Evolutionary conservation across 495 filamentous ascomycete species (phyloP).

Genomic region (Aspergillus ostianus): DNA sequence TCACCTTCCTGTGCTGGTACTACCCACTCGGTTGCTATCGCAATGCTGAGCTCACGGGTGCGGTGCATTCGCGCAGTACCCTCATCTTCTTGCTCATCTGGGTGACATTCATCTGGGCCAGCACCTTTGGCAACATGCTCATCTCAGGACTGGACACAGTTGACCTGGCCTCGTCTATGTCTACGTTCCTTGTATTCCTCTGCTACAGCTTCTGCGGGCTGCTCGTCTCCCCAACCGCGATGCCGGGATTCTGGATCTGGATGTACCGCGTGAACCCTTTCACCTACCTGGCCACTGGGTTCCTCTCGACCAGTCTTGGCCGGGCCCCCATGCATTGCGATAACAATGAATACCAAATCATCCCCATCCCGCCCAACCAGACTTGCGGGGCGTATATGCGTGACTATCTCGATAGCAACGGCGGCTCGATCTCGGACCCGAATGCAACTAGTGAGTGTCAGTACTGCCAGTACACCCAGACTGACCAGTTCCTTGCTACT

Average conservation of each 20-base stretch:
- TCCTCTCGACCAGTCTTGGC: slow-evolving; percentile 48
- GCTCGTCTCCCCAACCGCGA: no score
- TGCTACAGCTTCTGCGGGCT: no score
- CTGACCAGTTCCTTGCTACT: slow-evolving; percentile 39
- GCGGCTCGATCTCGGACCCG: slow-evolving; percentile 19
- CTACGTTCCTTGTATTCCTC: no score
- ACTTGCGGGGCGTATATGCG: slow-evolving; percentile 51
- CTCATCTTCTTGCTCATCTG: no score
- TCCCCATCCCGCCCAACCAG: slow-evolving; percentile 44
- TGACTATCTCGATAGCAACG: slow-evolving; percentile 3
- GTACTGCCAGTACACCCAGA: slow-evolving; percentile 39
- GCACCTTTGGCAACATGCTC: no score
- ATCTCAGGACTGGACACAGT: no score
- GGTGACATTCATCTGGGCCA: no score
- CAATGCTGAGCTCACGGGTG: no score
- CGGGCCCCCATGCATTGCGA: slow-evolving; percentile 49
- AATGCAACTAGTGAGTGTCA: slow-evolving; percentile 35
- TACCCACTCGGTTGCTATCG: no score
- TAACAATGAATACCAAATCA: slow-evolving; percentile 49
- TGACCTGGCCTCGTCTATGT: no score
- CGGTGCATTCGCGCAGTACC: no score
- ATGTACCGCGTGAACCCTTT: slow-evolving; percentile 67
- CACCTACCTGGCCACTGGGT: slow-evolving; percentile 42
- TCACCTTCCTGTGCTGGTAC: no score
- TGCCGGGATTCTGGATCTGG: slow-evolving; percentile 69